A percentile compares a stretch with the other conserved stretches of the same genome.
Evolutionary conservation across 2,329 filamentous ascomycete species (phyloP).

Genomic region (Fusarium sacchari): DNA sequence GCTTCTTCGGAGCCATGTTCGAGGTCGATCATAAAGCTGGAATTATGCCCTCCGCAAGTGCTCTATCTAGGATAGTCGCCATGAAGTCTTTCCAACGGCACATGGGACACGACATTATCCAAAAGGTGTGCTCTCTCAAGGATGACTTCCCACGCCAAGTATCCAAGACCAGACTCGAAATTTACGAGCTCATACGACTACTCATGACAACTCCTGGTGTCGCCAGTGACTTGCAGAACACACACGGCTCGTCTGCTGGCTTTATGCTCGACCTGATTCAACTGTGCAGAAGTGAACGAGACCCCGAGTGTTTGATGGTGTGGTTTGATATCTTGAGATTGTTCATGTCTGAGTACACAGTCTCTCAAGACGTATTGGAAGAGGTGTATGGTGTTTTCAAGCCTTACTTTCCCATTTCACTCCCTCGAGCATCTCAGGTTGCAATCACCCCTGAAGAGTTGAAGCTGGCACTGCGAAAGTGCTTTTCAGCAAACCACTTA

Average conservation of each 20-base stretch:
- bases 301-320: slow-evolving; percentile 65
- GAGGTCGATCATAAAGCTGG: slow-evolving; percentile 69
- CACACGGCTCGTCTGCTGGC: slow-evolving; percentile 54
- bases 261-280: slow-evolving; percentile 62
- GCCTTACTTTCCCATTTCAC: slow-evolving; percentile 69
- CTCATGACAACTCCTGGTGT: slow-evolving; percentile 58
- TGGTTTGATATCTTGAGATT: slow-evolving; percentile 64
- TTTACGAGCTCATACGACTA: slow-evolving; percentile 60
- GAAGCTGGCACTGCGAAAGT: slow-evolving; percentile 62
- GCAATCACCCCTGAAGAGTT: slow-evolving; percentile 66
- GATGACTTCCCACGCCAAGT: slow-evolving; percentile 67
- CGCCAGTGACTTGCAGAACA: slow-evolving; percentile 56
- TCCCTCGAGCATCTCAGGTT: slow-evolving; percentile 61
- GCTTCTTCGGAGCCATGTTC: slow-evolving; percentile 69
- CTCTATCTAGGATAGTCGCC: slow-evolving; percentile 58
- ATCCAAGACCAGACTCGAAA: slow-evolving; percentile 60
- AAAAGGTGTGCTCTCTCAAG: slow-evolving; percentile 60
- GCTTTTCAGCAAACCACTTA: slow-evolving; percentile 62
- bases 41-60: slow-evolving; percentile 63
- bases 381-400: slow-evolving; percentile 66
- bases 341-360: slow-evolving; percentile 58
- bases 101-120: slow-evolving; percentile 60
- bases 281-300: slow-evolving; percentile 64
- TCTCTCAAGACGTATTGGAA: slow-evolving; percentile 57
- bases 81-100: slow-evolving; percentile 63